A percentile compares a stretch with the other conserved stretches of the same genome.
phyloP scores from a whole-genome alignment of 768 basidiomycete species.

The Russula olivacea region DNA sequence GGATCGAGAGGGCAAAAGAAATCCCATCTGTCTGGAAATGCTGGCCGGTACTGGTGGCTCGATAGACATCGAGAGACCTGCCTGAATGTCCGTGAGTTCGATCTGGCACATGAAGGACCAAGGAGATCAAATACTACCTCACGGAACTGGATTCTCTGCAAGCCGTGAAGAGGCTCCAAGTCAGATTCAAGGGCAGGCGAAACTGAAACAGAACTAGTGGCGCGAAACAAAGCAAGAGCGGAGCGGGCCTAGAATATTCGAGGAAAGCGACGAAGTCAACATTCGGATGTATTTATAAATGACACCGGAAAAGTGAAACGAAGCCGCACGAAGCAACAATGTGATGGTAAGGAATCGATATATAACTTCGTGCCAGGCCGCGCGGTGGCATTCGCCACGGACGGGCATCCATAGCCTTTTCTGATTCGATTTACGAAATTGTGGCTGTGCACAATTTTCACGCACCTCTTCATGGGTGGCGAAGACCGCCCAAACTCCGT shows the following conservation, averaged over 20 bases:
- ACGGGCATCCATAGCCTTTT: slow-evolving; percentile 1
- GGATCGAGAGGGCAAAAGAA: background rate
- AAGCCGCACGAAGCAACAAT: background rate
- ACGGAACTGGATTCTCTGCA: slow-evolving; percentile 41
- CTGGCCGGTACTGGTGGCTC: slow-evolving; percentile 9
- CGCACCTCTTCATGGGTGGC: slow-evolving; percentile 57
- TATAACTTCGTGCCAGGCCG: background rate
- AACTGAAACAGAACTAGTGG: slow-evolving; percentile 35
- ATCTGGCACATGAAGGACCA: background rate
- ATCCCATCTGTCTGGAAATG: background rate
- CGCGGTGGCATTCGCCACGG: slow-evolving; percentile 14
- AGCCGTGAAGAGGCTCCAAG: slow-evolving; percentile 54
- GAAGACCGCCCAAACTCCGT: slow-evolving; percentile 53
- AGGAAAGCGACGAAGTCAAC: slow-evolving; percentile 8
- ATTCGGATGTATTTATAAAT: slow-evolving; percentile 21
- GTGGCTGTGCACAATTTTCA: slow-evolving; percentile 22
- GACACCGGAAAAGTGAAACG: slow-evolving; percentile 1
- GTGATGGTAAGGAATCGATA: slow-evolving; percentile 1
- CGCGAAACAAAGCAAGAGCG: slow-evolving; percentile 47
- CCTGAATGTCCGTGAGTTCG: slow-evolving; percentile 5
- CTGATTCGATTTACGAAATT: slow-evolving; percentile 5
- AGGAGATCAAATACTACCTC: background rate
- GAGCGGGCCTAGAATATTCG: slow-evolving; percentile 44
- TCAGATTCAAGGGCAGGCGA: slow-evolving; percentile 57
- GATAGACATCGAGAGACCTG: background rate